Conservation (phyloP, 139 green algal genomes). For the Volvox africanus region DNA sequence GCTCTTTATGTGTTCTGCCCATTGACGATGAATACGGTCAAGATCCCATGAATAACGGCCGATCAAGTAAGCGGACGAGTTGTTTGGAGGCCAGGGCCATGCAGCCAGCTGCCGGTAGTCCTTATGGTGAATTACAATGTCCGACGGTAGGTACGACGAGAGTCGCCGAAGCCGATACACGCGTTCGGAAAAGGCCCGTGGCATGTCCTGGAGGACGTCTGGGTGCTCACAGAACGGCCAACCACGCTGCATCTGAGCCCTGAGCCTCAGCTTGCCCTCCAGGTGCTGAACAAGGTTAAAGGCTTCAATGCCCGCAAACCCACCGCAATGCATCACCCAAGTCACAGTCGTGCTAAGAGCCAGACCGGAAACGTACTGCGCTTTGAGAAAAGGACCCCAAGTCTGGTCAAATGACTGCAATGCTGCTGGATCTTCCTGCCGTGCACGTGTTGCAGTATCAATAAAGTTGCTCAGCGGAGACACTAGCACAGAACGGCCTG, state of each 20-base stretch:
- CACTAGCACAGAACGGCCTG: neutral
- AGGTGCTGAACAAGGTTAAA: conserved; percentile 13
- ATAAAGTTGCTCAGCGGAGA: neutral
- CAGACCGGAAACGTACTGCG: neutral
- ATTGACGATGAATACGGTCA: neutral
- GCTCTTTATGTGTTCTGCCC: neutral
- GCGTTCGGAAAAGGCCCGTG: neutral
- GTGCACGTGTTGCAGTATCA: neutral
- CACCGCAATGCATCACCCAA: neutral
- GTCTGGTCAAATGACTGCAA: neutral
- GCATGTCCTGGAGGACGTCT: neutral
- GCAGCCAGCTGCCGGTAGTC: neutral
- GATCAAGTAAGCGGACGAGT: neutral
- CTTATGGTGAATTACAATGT: conserved; percentile 2
- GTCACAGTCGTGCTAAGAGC: neutral
- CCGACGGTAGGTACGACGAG: neutral
- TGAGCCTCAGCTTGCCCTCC: neutral
- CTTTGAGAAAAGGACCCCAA: neutral
- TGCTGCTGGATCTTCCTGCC: neutral
- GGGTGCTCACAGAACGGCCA: neutral
- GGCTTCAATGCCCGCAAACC: neutral
- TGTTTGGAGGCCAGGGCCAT: conserved; percentile 10
- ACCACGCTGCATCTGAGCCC: neutral
- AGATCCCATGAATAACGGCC: neutral
- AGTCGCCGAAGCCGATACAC: neutral